Evolutionary conservation across 345 rosid genomes (phyloP), one percentile per base, ranked within the genome.

Genomic region (Eucalyptus curtisii): DNA sequence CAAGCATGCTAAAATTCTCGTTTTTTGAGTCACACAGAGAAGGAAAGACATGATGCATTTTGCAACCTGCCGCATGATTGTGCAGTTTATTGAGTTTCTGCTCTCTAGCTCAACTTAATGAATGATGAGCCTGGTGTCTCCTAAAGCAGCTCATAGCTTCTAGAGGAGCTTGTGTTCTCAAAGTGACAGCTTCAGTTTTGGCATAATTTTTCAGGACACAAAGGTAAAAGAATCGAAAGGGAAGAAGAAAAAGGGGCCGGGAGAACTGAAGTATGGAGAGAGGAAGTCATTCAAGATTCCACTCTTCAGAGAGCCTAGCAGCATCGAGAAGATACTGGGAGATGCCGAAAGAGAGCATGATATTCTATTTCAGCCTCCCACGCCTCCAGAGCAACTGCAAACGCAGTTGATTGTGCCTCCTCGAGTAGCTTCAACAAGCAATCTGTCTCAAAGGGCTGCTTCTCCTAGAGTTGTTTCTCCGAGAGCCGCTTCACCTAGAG

Each of bases 341-440:
- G 99, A 98, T 85, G 99, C 97, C 24, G 99, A 98, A 92, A 92
- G 96, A 88, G 99, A 95, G 88, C 96, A 97, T 79, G 93, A 91
- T 49, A 88, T 97, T 89, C 87, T 92, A 71, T 96, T 95, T 91
- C 92, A 95, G 90, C 99, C 99, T 87, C 99, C 97, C 33, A 92
- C 92, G 16, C 93, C 95, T 88, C 91, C 94, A 5, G 95, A 92
- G 91, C 95, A 92, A 53, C 95, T 95, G 1, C 92, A 13, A 49
- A 85, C 85, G 20, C 85, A 85, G 11, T 15, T 86, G 7, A 42
- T 89, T 86, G 90, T 86, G 37, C 79, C 96, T 85, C 92, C 92
- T 90, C 88, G 94, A 92, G 87, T 89, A 94, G 90, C 91, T 86
- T 82, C 93, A 31, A 71, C 33, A 25, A 94, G 94, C 92, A 90